Evolutionary conservation across 768 basidiomycete genomes (phyloP).

Genomic region (Mycena vulgaris): DNA sequence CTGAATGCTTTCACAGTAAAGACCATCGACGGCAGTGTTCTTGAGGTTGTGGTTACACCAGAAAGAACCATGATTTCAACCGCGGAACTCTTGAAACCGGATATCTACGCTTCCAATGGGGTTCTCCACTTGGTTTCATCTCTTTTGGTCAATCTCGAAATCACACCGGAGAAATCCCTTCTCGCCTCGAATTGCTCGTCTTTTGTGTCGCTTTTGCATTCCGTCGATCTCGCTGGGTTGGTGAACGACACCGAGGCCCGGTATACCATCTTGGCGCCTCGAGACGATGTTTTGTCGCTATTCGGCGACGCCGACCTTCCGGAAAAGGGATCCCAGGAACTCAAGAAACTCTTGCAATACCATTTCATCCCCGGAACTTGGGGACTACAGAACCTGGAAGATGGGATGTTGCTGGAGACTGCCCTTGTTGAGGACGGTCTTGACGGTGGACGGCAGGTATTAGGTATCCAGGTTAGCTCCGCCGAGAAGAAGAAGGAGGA

Average conservation of each 20-base stretch:
- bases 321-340: conserved; percentile 73
- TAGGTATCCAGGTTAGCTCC: conserved; percentile 74
- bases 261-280: conserved; percentile 93
- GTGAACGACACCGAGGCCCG: conserved; percentile 78
- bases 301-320: conserved; percentile 72
- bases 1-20: conserved; percentile 66
- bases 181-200: conserved; percentile 92
- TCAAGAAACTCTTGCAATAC: conserved; percentile 84
- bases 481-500: conserved; percentile 63
- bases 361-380: conserved; percentile 93
- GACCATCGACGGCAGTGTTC: conserved; percentile 75
- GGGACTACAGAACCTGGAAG: conserved; percentile 76
- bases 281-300: conserved; percentile 84
- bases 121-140: conserved; percentile 92
- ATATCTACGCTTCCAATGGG: conserved; percentile 95
- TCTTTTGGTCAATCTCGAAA: conserved; percentile 82
- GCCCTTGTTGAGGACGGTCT: conserved; percentile 82
- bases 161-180: conserved; percentile 96
- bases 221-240: conserved; percentile 79
- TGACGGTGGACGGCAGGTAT: conserved; percentile 77
- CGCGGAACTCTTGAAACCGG: conserved; percentile 77
- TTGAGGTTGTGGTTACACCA: conserved; percentile 71
- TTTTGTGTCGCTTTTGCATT: conserved; percentile 91
- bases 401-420: conserved; percentile 86
- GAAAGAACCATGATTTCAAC: conserved; percentile 70